These are phyloP conservation scores for Leptomonas pyrrhocoris DNA, from an alignment of 208 protist species.

Conservation along the genomic window DNA sequence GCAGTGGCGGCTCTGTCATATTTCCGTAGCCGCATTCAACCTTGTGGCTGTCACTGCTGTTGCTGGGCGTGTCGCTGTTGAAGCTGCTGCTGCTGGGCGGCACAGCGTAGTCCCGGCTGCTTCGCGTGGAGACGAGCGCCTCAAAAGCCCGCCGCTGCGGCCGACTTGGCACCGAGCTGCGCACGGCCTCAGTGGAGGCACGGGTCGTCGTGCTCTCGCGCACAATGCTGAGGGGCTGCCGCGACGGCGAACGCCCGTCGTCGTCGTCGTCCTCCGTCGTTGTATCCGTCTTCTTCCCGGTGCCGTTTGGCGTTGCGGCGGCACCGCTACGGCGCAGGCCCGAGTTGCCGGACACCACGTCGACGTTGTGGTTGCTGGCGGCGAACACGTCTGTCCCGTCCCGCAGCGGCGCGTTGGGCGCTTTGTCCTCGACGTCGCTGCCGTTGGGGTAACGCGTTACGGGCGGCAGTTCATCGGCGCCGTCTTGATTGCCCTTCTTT, in stretches of 20 bases:
- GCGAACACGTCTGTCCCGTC: constrained; percentile 2
- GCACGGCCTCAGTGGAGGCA: constrained; percentile 2
- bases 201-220: constrained; percentile 10
- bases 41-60: neutral
- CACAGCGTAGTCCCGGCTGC: constrained; percentile 22
- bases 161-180: neutral
- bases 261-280: constrained; percentile 16
- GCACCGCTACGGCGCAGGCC: no score
- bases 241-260: neutral
- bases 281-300: neutral
- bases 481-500: neutral
- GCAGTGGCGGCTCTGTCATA: neutral
- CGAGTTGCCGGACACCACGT: neutral
- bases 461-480: neutral
- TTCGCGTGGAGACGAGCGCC: constrained; percentile 1
- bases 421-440: neutral
- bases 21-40: neutral
- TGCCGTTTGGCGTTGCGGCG: no score
- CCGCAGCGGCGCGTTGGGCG: neutral
- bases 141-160: neutral
- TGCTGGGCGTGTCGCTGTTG: neutral
- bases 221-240: constrained; percentile 25
- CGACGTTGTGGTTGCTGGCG: neutral
- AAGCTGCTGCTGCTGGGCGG: constrained; percentile 7
- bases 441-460: neutral